Evolutionary conservation across 345 rosid species (phyloP).

Genomic region (Eutrema japonicum): DNA sequence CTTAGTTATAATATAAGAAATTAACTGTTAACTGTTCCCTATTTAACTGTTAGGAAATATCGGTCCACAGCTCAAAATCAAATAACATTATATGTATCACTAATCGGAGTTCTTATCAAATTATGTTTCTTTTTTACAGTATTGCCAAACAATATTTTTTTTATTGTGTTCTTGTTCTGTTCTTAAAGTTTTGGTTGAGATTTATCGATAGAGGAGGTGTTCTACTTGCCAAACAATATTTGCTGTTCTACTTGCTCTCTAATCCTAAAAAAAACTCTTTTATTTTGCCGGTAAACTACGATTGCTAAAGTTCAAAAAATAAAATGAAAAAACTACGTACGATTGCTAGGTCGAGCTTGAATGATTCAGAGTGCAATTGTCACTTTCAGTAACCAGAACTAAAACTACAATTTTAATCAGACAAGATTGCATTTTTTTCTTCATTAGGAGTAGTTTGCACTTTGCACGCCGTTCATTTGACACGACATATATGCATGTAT

Average conservation of each 20-base stretch:
- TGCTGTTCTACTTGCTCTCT: not conserved
- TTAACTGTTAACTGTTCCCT: too few relatives aligned
- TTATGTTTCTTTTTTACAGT: not conserved
- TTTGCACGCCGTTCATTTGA: conserved; percentile 37
- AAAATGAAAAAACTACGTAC: not conserved
- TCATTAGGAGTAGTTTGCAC: conserved; percentile 33
- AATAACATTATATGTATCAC: too few relatives aligned
- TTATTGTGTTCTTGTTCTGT: too few relatives aligned
- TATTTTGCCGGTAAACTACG: not conserved
- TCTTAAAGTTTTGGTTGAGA: too few relatives aligned
- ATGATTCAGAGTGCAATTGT: conserved; percentile 11
- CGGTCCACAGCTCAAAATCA: too few relatives aligned
- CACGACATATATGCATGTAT: conserved; percentile 34
- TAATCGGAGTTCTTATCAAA: not conserved
- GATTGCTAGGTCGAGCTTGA: not conserved
- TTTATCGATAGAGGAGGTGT: too few relatives aligned
- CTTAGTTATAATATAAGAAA: too few relatives aligned
- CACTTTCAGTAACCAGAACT: conserved; percentile 27
- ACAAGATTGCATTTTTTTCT: conserved; percentile 24
- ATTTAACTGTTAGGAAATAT: too few relatives aligned
- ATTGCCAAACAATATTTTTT: not conserved
- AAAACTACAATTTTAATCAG: conserved; percentile 17
- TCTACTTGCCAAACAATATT: too few relatives aligned
- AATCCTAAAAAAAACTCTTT: not conserved
- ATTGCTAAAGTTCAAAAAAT: too few relatives aligned